phyloP scores from a whole-genome alignment of 768 basidiomycete genomes.

The Myochromella boudieri region DNA sequence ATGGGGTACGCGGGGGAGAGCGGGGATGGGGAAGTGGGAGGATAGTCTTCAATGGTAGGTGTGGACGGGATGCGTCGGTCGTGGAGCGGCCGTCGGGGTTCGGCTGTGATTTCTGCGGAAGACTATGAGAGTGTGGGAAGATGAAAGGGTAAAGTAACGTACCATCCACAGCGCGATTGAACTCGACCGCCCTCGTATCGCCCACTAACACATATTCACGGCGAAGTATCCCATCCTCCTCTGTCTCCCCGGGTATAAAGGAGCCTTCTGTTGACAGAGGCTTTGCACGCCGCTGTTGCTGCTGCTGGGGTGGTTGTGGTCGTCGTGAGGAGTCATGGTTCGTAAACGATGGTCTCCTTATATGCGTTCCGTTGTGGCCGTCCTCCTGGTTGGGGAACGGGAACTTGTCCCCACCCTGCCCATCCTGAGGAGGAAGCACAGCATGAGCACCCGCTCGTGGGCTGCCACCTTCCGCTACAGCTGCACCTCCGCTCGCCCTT shows the following conservation, averaged over 20 bases:
- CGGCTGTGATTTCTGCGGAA: constrained; percentile 58
- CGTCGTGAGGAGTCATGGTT: too few species aligned
- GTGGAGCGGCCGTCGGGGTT: constrained; percentile 57
- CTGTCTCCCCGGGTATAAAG: constrained; percentile 78
- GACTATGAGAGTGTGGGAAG: not conserved
- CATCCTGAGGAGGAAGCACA: too few species aligned
- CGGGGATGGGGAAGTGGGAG: too few species aligned
- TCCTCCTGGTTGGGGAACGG: too few species aligned
- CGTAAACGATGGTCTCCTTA: too few species aligned
- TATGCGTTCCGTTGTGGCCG: too few species aligned
- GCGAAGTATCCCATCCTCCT: constrained; percentile 76
- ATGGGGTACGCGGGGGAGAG: too few species aligned
- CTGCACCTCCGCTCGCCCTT: too few species aligned
- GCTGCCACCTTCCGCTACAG: too few species aligned
- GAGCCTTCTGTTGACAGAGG: constrained; percentile 60
- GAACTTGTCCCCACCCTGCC: too few species aligned
- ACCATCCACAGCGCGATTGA: constrained; percentile 92
- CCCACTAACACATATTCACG: constrained; percentile 94
- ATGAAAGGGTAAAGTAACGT: constrained; percentile 21
- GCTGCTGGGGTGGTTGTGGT: constrained; percentile 15
- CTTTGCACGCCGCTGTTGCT: constrained; percentile 22
- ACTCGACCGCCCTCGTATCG: constrained; percentile 87
- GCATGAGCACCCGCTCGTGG: too few species aligned
- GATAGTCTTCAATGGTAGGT: constrained; percentile 46
- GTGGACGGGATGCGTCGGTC: constrained; percentile 54